Conservation (phyloP, 257 asterid species). For the Penstemon davidsonii region DNA sequence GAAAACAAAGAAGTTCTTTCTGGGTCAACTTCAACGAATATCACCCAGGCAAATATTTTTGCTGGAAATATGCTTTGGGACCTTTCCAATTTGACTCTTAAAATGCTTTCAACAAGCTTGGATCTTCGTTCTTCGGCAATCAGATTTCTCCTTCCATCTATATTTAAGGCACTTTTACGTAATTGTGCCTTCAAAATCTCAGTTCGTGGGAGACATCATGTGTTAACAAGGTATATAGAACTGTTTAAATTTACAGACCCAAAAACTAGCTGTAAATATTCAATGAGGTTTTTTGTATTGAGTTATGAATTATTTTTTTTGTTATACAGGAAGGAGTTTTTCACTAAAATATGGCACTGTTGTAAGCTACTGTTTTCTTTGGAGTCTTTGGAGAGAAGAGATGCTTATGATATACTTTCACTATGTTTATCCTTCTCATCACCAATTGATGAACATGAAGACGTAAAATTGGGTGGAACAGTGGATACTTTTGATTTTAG, state of each 20-base stretch:
- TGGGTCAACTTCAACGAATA: constrained; percentile 35
- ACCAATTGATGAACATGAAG: constrained; percentile 45
- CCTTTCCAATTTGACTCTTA: constrained; percentile 59
- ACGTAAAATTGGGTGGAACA: constrained; percentile 37
- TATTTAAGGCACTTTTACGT: constrained; percentile 57
- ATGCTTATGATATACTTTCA: constrained; percentile 83
- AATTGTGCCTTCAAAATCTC: constrained; percentile 47
- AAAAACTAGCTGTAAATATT: constrained; percentile 17
- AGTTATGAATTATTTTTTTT: constrained; percentile 23
- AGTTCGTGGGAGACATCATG: constrained; percentile 46
- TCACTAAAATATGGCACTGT: constrained; percentile 62
- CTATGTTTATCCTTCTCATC: constrained; percentile 61
- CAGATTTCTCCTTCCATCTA: constrained; percentile 67
- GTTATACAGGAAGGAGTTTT: constrained; percentile 55
- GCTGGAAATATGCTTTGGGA: constrained; percentile 82
- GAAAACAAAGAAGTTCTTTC: constrained; percentile 33
- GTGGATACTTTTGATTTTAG: constrained; percentile 53
- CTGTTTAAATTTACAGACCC: constrained; percentile 16
- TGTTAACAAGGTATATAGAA: constrained; percentile 57
- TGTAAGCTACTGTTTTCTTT: constrained; percentile 66
- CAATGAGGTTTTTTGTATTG: background rate
- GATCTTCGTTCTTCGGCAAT: constrained; percentile 79
- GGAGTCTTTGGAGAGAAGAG: constrained; percentile 82
- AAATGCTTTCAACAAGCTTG: constrained; percentile 62
- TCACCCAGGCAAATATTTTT: constrained; percentile 36